phyloP scores from a whole-genome alignment of 768 basidiomycete species.

The Tylopilus vinaceipallidus region DNA sequence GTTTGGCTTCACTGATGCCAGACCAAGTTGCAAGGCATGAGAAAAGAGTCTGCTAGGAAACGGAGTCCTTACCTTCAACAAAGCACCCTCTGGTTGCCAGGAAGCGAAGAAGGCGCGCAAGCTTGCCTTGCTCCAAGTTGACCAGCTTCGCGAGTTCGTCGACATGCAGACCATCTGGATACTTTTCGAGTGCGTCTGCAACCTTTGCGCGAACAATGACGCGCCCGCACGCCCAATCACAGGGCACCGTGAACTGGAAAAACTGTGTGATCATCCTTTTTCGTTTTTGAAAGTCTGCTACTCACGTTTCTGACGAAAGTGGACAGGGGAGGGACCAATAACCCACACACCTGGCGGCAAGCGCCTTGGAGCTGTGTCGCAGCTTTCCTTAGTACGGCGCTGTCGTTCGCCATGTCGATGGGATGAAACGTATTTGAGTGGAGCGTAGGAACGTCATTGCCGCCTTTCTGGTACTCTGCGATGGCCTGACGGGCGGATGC shows the following conservation, averaged over 20 bases:
- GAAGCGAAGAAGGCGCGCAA: constrained; percentile 29
- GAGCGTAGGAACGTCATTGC: constrained; percentile 23
- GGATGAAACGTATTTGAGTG: constrained; percentile 23
- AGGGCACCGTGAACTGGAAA: too few species aligned
- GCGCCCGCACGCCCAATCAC: constrained; percentile 26
- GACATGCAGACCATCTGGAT: constrained; percentile 30
- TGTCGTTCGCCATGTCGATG: constrained; percentile 19
- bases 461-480: constrained; percentile 24
- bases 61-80: constrained; percentile 23
- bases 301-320: constrained; percentile 27
- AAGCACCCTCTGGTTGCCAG: constrained; percentile 33
- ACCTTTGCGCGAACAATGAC: constrained; percentile 26
- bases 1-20: constrained; percentile 29
- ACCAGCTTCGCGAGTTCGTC: constrained; percentile 26
- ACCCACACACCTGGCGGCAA: constrained; percentile 27
- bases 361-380: constrained; percentile 26
- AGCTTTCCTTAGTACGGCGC: constrained; percentile 24
- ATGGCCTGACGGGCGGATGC: constrained; percentile 27
- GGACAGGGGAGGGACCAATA: constrained; percentile 28
- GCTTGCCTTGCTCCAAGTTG: constrained; percentile 27
- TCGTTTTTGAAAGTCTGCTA: not conserved
- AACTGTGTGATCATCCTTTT: not conserved
- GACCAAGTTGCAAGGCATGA: too few species aligned
- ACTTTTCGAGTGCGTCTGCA: constrained; percentile 25
- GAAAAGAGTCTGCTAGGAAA: too few species aligned